Evolutionary conservation across 1,139 yeast species (phyloP), one percentile per base, ranked within the genome.

Genomic region (Yamadazyma triangularis): DNA sequence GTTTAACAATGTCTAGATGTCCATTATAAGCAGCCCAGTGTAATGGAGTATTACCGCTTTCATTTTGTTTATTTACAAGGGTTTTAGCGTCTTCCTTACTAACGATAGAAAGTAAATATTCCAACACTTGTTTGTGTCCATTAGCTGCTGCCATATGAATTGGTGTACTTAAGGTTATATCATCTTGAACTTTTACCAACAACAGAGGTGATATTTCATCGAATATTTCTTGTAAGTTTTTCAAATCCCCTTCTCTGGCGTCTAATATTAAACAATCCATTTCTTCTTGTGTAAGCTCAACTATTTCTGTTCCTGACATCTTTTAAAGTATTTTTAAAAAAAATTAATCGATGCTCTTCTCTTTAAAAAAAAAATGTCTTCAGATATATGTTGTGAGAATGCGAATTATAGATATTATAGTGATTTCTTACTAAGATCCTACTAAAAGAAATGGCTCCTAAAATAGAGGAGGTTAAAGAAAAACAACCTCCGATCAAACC

Each of bases 11-110:
- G 3, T 74, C 79, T 39, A 86, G 58, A 46, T 88, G 91, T 1
- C 96, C 97, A 48, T 85, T 88, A 44, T 77, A 73, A 0, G 95
- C 74, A 1, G 97, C 96, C 98, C 98, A 91, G 55, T 91, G 97
- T 40, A 91, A 67, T 0, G 97, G 82, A 0, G 98, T 88, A 53
- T 91, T 91, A 4, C 97, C 97, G 19, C 82, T 77, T 28, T 76
- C 83, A 53, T 91, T 91, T 34, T 64, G 69, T 15, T 66, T 59
- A 34, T 77, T 70, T 19, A 82, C 77, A 29, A 79, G 60, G 14
- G 50, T 45, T 18, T 53, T 56, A 23, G 75, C 73, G 20, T 73
- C 69, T 26, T 66, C 68, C 33, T 60, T 51, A 2, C 60, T 36
- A 4, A 81, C 47, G 21, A 78, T 51, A 2, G 74, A 64, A 26